Evolutionary conservation across 2,329 filamentous ascomycete genomes (phyloP), one percentile per base, ranked within the genome.

Genomic region (Phoma sp.): DNA sequence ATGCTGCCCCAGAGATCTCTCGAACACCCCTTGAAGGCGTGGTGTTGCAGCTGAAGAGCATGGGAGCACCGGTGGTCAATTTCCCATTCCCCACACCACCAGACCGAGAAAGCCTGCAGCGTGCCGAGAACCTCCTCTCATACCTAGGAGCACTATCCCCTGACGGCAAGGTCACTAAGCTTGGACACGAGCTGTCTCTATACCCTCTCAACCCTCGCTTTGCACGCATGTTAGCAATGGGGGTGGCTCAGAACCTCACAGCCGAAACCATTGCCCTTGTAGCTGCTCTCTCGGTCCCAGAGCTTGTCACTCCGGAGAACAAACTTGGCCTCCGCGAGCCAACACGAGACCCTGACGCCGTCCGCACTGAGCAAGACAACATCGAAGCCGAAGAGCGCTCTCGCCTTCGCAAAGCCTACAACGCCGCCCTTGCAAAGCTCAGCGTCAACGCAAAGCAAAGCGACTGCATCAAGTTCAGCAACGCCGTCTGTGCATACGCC

Each of bases 11-110:
- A 0, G 95, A 99, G 74, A 88, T 99, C 35, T 77, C 96, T 42
- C 85, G 93, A 23, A 96, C 95, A 76, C 93, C 95, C 0, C 91
- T 98, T 25, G 95, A 99, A 74, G 91, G 76, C 29, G 76, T 98
- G 3, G 93, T 98, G 1, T 80, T 99, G 33, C 93, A 97, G 73
- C 85, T 99, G 65, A 99, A 98, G 79, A 87, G 89, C 45, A 96
- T 99, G 90, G 90, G 92, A 49, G 84, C 97, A 29, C 89, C 93
- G 56, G 89, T 99, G 7, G 84, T 91, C 71, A 96, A 95, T 74
- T 99, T 99, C 72, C 95, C 96, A 0, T 99, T 98, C 72, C 95
- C 95, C 4, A 98, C 93, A 11, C 87, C 92, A 0, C 95, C 95
- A 1, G 88, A 92, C 65, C 83, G 87, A 11, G 81, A 86, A 47